These are phyloP conservation scores for Plasmodium malariae DNA, from an alignment of 169 alveolate species.

Conservation along the genomic window DNA sequence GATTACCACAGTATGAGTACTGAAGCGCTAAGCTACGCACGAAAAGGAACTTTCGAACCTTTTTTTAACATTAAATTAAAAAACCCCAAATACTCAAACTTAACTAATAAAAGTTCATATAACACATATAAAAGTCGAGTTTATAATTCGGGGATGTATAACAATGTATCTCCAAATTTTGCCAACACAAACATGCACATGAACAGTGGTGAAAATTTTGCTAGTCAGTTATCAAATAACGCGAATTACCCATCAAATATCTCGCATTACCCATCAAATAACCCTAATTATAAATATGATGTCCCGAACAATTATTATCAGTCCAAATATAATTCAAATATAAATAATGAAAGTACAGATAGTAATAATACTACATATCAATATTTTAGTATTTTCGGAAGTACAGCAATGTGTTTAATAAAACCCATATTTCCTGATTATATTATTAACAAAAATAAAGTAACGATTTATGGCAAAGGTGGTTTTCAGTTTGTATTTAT, in stretches of 20 bases:
- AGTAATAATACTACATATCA: slow-evolving; percentile 60
- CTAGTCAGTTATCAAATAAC: not conserved
- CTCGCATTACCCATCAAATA: not conserved
- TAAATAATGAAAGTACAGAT: slow-evolving; percentile 22
- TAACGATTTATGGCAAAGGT: slow-evolving; percentile 69
- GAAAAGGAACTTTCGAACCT: not conserved
- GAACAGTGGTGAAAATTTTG: slow-evolving; percentile 15
- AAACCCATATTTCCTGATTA: slow-evolving; percentile 69
- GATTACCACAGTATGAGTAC: slow-evolving; percentile 6
- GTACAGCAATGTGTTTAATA: slow-evolving; percentile 73
- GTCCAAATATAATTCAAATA: slow-evolving; percentile 25
- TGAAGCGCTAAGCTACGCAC: not conserved
- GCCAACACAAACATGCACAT: slow-evolving; percentile 23
- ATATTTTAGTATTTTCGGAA: slow-evolving; percentile 72
- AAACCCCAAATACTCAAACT: slow-evolving; percentile 5
- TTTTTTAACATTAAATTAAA: not conserved
- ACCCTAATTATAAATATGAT: slow-evolving; percentile 16
- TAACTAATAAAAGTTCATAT: slow-evolving; percentile 11
- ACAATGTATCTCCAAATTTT: slow-evolving; percentile 22
- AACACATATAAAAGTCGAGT: slow-evolving; percentile 61
- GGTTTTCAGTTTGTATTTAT: slow-evolving; percentile 76
- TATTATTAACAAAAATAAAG: slow-evolving; percentile 63
- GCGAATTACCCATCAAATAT: not conserved
- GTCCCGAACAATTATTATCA: slow-evolving; percentile 32
- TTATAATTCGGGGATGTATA: slow-evolving; percentile 30